Conservation (phyloP, 2,329 filamentous ascomycete species). For the Chaetomiaceae sp. region DNA sequence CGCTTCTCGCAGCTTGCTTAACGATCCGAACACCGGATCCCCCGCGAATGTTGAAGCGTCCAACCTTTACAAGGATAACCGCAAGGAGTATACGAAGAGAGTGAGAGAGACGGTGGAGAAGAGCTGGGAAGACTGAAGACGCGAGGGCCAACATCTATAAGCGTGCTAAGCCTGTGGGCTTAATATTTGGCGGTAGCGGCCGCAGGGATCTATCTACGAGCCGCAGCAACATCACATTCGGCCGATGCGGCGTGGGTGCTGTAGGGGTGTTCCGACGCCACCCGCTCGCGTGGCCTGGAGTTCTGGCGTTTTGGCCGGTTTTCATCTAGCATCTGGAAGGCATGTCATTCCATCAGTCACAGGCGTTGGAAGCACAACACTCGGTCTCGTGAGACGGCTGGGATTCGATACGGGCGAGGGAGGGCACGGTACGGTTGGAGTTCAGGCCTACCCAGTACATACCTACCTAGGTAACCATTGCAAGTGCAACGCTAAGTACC, state of each 20-base stretch:
- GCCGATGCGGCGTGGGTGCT: background rate
- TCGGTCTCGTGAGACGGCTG: background rate
- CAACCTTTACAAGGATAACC: constrained; percentile 97
- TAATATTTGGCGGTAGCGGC: constrained; percentile 6
- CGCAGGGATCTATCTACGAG: background rate
- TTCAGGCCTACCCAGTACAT: constrained; percentile 14
- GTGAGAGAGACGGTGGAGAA: constrained; percentile 97
- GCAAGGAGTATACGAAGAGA: constrained; percentile 91
- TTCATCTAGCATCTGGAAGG: constrained; percentile 16
- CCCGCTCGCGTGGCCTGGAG: background rate
- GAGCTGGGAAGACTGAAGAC: constrained; percentile 84
- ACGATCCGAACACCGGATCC: constrained; percentile 97
- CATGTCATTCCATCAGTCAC: constrained; percentile 1
- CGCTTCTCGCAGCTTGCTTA: constrained; percentile 66
- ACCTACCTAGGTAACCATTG: too few species aligned
- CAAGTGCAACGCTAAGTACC: background rate
- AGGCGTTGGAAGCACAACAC: constrained; percentile 14
- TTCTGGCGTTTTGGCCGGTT: constrained; percentile 17
- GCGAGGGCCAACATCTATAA: background rate
- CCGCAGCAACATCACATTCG: background rate
- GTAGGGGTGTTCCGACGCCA: too few species aligned
- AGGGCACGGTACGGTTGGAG: constrained; percentile 4
- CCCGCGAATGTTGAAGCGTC: constrained; percentile 97
- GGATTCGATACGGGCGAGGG: constrained; percentile 3
- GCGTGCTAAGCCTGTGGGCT: background rate